A percentile compares a stretch with the other conserved stretches of the same genome.
phyloP scores from a whole-genome alignment of 1,284 basidiomycete genomes.

The Crucibulum cyathiforme region DNA sequence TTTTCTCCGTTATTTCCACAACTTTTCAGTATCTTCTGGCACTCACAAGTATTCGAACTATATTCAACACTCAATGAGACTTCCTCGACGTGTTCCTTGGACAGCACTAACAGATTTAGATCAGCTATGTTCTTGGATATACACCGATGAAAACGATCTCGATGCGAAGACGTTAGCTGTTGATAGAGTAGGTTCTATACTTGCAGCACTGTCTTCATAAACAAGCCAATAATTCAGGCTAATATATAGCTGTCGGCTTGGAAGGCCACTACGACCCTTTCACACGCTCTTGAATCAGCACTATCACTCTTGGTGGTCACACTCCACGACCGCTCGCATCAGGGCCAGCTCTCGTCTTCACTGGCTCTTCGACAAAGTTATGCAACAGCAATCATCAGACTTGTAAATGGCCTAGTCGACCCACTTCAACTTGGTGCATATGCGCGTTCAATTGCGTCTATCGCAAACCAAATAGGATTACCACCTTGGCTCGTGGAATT shows the following conservation, averaged over 20 bases:
- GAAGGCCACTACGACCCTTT: slow-evolving; percentile 73
- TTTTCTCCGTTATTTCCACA: too few species aligned
- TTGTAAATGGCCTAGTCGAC: slow-evolving; percentile 96
- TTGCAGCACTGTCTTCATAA: background rate
- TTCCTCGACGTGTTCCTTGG: slow-evolving; percentile 89
- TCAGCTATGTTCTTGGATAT: slow-evolving; percentile 84
- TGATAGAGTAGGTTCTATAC: slow-evolving; percentile 64
- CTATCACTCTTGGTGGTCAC: slow-evolving; percentile 72
- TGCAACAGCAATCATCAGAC: slow-evolving; percentile 80
- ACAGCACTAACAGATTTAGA: slow-evolving; percentile 75
- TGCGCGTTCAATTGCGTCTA: slow-evolving; percentile 88
- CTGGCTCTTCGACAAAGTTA: slow-evolving; percentile 70
- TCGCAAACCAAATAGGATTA: slow-evolving; percentile 86
- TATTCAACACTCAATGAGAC: slow-evolving; percentile 57
- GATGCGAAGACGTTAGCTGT: slow-evolving; percentile 67
- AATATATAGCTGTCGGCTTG: slow-evolving; percentile 73
- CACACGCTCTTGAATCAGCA: slow-evolving; percentile 75
- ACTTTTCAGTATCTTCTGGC: too few species aligned
- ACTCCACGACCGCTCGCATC: slow-evolving; percentile 51
- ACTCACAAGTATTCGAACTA: background rate
- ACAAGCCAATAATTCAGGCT: slow-evolving; percentile 10
- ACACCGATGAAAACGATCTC: slow-evolving; percentile 67
- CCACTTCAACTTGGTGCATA: slow-evolving; percentile 88
- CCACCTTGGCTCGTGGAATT: slow-evolving; percentile 94
- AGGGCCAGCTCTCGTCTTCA: slow-evolving; percentile 37